Base-by-base conservation (phyloP, 495 filamentous ascomycete species). In the Penicillium coprophilum region DNA sequence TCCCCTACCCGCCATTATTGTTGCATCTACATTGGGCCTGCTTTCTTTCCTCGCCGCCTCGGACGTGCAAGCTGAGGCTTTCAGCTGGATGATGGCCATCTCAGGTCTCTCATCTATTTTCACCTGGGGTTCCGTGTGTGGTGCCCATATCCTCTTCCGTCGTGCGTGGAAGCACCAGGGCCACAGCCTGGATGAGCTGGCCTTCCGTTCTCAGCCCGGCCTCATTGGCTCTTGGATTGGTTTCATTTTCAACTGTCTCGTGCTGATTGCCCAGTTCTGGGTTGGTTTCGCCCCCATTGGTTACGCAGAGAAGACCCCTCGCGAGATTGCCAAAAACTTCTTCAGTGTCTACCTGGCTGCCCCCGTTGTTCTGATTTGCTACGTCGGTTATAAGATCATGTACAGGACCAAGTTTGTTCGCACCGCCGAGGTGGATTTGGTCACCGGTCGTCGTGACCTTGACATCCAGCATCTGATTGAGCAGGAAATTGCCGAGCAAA, bases 231-330 rank as follows among this genome's bases (percentile, higher is more conserved):
- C 90, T 1, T 97, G 87, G 83, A 53, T 96, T 24, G 94, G 94
- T 10, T 81, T 97, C 57, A 57, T 74, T 30, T 85, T 96, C 70
- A 96, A 96, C 69, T 52, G 77, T 24, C 74, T 96, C 10, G 86
- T 98, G n/a, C 80, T 97, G 20, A 64, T 93, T 44, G 93, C 89
- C 8, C 92, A 97, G 66, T 96, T 97, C 77, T 97, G 94, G 94
- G 87, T 86, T 27, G 92, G 88, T 28, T 87, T 90, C 15, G 89
- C 87, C 57, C 94, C 94, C 1, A 76, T 94, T 23, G 87, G 82
- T 31, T 84, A 81, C 60, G 69, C 53, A 0, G 50, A 65, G 0
- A 78, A 68, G 66, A 76, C 76, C 6, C 32, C 77, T 1, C 24
- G 39, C 0, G 75, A 77, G 2, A 66, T 81, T 24, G 81, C 78